A percentile compares a stretch with the other conserved stretches of the same genome.
These are phyloP conservation scores for Diplodia seriata DNA, from an alignment of 2,329 filamentous ascomycete genomes.

Conservation along the genomic window DNA sequence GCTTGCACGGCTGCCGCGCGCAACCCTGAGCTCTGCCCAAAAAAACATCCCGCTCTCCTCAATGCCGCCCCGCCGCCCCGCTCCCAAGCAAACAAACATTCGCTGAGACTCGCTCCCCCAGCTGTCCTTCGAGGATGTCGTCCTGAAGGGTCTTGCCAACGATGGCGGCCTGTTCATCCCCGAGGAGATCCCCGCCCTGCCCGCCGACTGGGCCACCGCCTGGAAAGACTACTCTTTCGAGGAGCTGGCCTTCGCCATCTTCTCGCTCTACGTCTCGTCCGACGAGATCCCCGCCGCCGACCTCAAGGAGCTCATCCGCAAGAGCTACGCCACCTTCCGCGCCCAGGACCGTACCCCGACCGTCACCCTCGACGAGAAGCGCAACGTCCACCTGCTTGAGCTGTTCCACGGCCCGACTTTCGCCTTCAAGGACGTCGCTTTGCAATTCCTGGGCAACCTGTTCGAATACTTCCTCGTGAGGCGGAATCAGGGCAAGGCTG, in stretches of 20 bases:
- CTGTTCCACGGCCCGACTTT: slow-evolving; percentile 96
- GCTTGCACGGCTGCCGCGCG: not conserved
- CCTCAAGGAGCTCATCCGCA: slow-evolving; percentile 80
- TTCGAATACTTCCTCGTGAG: slow-evolving; percentile 87
- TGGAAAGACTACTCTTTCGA: slow-evolving; percentile 83
- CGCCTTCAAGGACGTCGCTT: slow-evolving; percentile 88
- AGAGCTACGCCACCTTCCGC: slow-evolving; percentile 90
- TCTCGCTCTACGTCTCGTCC: slow-evolving; percentile 85
- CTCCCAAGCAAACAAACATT: slow-evolving; percentile 34
- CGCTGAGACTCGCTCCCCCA: slow-evolving; percentile 46
- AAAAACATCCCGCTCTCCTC: slow-evolving; percentile 15
- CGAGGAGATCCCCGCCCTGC: slow-evolving; percentile 74
- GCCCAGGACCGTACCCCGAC: slow-evolving; percentile 78
- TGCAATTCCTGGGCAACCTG: slow-evolving; percentile 95
- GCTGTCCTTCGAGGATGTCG: slow-evolving; percentile 90
- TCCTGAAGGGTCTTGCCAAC: slow-evolving; percentile 84
- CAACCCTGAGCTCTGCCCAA: slow-evolving; percentile 17
- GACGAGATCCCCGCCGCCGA: slow-evolving; percentile 82
- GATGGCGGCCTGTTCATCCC: slow-evolving; percentile 92
- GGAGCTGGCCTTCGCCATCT: slow-evolving; percentile 82
- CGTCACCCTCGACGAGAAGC: slow-evolving; percentile 72
- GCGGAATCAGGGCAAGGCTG: slow-evolving; percentile 73
- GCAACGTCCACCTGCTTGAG: slow-evolving; percentile 85
- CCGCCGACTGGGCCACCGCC: slow-evolving; percentile 66
- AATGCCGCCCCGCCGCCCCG: slow-evolving; percentile 36